phyloP scores from a whole-genome alignment of 129 eudicot species.

The Flaveria linearis region DNA sequence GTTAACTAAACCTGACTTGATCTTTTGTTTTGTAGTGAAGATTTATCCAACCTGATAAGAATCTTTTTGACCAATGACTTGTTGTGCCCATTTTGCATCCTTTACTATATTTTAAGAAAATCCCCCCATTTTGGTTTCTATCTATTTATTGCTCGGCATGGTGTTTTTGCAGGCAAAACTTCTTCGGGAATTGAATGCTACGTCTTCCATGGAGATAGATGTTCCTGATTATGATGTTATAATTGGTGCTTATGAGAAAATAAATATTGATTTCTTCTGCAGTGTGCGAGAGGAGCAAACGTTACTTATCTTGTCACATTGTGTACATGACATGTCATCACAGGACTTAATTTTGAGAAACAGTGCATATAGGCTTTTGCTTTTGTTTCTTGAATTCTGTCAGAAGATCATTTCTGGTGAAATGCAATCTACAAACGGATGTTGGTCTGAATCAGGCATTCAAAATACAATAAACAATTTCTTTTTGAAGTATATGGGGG shows the following conservation, averaged over 20 bases:
- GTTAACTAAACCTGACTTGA: not conserved
- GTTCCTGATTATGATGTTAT: conserved; percentile 80
- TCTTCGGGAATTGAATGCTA: conserved; percentile 70
- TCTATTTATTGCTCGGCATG: conserved; percentile 4
- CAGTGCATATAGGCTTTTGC: conserved; percentile 65
- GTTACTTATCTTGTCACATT: conserved; percentile 66
- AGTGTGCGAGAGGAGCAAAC: conserved; percentile 56
- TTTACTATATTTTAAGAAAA: not conserved
- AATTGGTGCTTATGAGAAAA: conserved; percentile 64
- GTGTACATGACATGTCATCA: conserved; percentile 84
- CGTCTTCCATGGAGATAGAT: conserved; percentile 63
- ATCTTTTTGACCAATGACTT: not conserved
- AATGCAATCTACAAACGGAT: conserved; percentile 20
- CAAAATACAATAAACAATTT: conserved; percentile 52
- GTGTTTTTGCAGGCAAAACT: conserved; percentile 60
- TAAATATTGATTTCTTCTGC: conserved; percentile 51
- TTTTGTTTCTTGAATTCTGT: conserved; percentile 64
- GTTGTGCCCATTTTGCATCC: not conserved
- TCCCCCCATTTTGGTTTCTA: not conserved
- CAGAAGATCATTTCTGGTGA: conserved; percentile 43
- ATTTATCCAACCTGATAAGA: not conserved
- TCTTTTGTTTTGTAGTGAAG: not conserved
- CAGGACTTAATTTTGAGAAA: conserved; percentile 71
- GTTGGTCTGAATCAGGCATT: conserved; percentile 53
- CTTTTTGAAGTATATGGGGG: conserved; percentile 78